Evolutionary conservation across 2,329 filamentous ascomycete species (phyloP).

Genomic region (Aspergillus flavus): DNA sequence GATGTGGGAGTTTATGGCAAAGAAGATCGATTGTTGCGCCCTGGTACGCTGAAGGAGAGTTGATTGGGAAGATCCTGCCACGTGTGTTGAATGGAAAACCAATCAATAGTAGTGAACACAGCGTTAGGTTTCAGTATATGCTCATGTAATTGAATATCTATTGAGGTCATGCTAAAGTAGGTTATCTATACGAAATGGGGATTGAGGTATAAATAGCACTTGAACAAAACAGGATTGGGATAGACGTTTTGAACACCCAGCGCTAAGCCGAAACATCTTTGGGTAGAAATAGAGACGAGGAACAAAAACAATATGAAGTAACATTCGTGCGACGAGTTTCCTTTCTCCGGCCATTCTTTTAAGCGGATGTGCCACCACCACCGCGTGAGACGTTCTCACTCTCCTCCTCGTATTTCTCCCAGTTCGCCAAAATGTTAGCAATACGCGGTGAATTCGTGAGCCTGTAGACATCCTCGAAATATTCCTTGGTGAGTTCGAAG

Average conservation of each 20-base stretch:
- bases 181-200: not conserved
- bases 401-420: slow-evolving; percentile 68
- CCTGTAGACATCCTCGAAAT: slow-evolving; percentile 98
- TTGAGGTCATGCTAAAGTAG: not conserved
- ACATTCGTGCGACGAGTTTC: not conserved
- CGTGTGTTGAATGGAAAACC: not conserved
- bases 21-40: slow-evolving; percentile 44
- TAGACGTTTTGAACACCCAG: slow-evolving; percentile 1
- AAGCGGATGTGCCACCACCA: slow-evolving; percentile 15
- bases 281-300: not conserved
- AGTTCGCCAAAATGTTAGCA: slow-evolving; percentile 71
- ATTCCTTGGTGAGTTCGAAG: slow-evolving; percentile 95
- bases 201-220: slow-evolving; percentile 10
- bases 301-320: not conserved
- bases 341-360: not conserved
- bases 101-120: not conserved
- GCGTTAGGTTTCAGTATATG: not conserved
- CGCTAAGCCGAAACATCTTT: slow-evolving; percentile 7
- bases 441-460: slow-evolving; percentile 75
- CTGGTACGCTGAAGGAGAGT: slow-evolving; percentile 38
- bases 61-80: not conserved
- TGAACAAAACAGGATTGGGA: not conserved
- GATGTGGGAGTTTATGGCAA: slow-evolving; percentile 47
- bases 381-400: slow-evolving; percentile 27
- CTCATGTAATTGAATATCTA: not conserved